Conservation (phyloP, 345 rosid genomes). For the Trapa incisa region DNA sequence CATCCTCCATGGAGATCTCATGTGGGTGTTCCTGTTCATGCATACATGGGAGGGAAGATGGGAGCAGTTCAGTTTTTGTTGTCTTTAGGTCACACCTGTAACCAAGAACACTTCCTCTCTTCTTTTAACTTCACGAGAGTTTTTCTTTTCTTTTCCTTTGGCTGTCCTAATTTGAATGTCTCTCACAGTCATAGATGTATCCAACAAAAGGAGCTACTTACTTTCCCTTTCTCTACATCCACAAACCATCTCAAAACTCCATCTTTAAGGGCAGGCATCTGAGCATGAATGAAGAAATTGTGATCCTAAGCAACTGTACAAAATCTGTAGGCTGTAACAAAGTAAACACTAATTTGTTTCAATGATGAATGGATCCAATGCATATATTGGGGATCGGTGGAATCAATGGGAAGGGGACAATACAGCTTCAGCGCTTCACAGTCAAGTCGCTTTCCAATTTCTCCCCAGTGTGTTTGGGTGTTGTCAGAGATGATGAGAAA, state of each 20-base stretch:
- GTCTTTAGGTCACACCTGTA: neutral
- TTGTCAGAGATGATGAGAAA: conserved; percentile 11
- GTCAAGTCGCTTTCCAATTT: conserved; percentile 17
- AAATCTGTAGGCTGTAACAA: neutral
- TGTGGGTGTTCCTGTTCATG: conserved; percentile 10
- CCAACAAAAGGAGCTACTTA: neutral
- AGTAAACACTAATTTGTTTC: neutral
- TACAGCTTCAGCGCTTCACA: conserved; percentile 5
- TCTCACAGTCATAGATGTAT: neutral
- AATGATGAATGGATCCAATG: neutral
- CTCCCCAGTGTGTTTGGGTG: conserved; percentile 9
- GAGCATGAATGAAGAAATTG: neutral
- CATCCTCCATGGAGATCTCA: neutral
- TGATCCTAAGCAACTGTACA: neutral
- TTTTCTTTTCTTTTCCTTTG: neutral
- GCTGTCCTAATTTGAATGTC: neutral
- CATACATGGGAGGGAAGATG: neutral
- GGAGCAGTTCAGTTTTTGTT: neutral
- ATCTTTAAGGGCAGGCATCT: conserved; percentile 1
- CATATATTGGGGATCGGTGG: neutral
- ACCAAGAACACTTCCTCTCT: neutral
- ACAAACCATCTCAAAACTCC: neutral
- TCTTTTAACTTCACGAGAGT: neutral
- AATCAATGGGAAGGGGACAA: conserved; percentile 4
- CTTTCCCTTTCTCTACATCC: neutral